These are phyloP conservation scores for Lipomyces mesembrius DNA, from an alignment of 805 yeast species.

Conservation along the genomic window DNA sequence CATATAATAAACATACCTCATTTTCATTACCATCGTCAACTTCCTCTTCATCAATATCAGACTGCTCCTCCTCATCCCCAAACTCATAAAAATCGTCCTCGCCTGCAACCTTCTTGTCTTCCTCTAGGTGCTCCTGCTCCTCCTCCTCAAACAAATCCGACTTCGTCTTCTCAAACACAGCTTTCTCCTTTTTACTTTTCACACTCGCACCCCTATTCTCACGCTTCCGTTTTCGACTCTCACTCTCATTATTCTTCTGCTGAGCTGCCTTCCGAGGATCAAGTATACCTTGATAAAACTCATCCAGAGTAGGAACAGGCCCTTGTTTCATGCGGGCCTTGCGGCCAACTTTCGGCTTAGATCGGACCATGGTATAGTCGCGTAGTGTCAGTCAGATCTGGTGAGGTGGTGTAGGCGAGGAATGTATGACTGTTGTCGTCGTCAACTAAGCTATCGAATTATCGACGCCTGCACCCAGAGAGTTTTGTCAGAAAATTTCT, in stretches of 20 bases:
- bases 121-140: neutral
- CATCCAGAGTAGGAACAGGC: conserved; percentile 87
- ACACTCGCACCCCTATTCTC: conserved; percentile 46
- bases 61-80: conserved; percentile 40
- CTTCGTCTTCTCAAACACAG: conserved; percentile 38
- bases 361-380: neutral
- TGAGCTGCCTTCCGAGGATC: conserved; percentile 45
- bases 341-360: conserved; percentile 71
- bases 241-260: conserved; percentile 42
- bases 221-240: conserved; percentile 19
- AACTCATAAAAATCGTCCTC: conserved; percentile 34
- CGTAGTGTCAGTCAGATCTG: neutral
- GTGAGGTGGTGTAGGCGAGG: neutral
- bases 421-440: neutral
- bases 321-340: conserved; percentile 91
- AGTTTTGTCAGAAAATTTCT: neutral
- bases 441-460: no score
- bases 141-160: conserved; percentile 14
- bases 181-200: conserved; percentile 34
- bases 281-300: conserved; percentile 62
- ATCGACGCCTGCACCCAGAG: neutral
- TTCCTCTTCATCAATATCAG: conserved; percentile 63
- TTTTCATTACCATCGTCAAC: conserved; percentile 47
- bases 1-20: conserved; percentile 47
- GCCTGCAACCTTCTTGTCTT: conserved; percentile 49